Evolutionary conservation across 106 monocot genomes (phyloP).

Genomic region (Allium cepa): DNA sequence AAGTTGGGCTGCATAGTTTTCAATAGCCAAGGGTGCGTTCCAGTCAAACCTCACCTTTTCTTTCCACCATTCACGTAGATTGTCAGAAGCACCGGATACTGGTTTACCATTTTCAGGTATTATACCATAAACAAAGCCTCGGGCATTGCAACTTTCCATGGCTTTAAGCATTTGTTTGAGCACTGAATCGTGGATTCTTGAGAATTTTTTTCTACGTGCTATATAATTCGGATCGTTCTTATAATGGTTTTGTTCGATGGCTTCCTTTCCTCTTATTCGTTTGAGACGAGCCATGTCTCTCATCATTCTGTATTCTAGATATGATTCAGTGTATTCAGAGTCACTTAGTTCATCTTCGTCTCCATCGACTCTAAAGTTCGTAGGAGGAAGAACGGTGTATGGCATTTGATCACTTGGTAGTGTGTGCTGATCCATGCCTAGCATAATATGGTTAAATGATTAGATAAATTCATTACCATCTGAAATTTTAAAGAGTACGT

Average conservation of each 20-base stretch:
- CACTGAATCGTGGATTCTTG: constrained; percentile 8
- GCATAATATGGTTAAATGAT: too few relatives aligned
- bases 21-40: constrained; percentile 12
- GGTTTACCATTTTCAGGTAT: constrained; percentile 20
- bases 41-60: constrained; percentile 20
- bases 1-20: constrained; percentile 6
- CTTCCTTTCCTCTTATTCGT: neutral
- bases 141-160: constrained; percentile 11
- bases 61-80: constrained; percentile 17
- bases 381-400: too few relatives aligned
- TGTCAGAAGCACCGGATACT: constrained; percentile 11
- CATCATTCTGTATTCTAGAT: neutral
- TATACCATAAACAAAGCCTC: constrained; percentile 12
- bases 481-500: too few relatives aligned
- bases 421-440: too few relatives aligned
- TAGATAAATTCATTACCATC: too few relatives aligned
- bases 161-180: constrained; percentile 9
- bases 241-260: neutral
- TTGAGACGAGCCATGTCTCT: neutral
- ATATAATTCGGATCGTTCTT: neutral
- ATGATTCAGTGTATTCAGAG: neutral
- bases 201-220: constrained; percentile 23
- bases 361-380: too few relatives aligned
- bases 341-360: neutral
- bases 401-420: too few relatives aligned